Evolutionary conservation across 495 filamentous ascomycete genomes (phyloP).

Genomic region (Choiromyces venosus): DNA sequence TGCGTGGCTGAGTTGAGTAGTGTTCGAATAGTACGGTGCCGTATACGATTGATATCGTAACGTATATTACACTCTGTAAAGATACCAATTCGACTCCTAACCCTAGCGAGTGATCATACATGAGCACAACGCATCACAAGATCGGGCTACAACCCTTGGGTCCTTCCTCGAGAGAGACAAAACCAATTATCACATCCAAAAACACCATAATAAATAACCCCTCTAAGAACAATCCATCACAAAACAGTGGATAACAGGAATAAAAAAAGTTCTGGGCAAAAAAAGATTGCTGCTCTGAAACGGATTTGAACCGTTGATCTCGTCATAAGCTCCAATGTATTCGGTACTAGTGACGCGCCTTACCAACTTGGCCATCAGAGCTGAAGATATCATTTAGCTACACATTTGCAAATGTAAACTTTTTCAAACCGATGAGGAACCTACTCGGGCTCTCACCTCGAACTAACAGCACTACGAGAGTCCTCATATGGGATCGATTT

Average conservation of each 20-base stretch:
- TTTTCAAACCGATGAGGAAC: too few relatives aligned
- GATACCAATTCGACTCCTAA: background rate
- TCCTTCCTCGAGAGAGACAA: background rate
- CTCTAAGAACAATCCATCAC: background rate
- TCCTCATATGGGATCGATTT: too few relatives aligned
- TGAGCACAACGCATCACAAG: background rate
- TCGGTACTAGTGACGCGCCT: background rate
- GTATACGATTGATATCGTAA: too few relatives aligned
- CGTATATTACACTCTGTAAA: too few relatives aligned
- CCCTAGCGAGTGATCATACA: background rate
- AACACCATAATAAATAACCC: background rate
- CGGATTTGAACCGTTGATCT: slow-evolving; percentile 4
- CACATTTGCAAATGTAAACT: too few relatives aligned
- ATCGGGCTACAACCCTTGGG: background rate
- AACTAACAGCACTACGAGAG: background rate
- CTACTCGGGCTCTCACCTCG: background rate
- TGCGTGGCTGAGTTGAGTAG: too few relatives aligned
- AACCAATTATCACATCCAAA: background rate
- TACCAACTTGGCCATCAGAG: slow-evolving; percentile 4
- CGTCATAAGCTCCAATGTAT: background rate
- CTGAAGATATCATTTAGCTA: background rate
- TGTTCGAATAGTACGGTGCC: too few relatives aligned
- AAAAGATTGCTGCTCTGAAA: background rate
- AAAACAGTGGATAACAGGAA: too few relatives aligned
- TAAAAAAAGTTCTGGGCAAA: background rate